Percentiles rank a stretch among this genome's conserved stretches.
phyloP scores from a whole-genome alignment of 208 protist species.

The Paratrypanosoma confusum region DNA sequence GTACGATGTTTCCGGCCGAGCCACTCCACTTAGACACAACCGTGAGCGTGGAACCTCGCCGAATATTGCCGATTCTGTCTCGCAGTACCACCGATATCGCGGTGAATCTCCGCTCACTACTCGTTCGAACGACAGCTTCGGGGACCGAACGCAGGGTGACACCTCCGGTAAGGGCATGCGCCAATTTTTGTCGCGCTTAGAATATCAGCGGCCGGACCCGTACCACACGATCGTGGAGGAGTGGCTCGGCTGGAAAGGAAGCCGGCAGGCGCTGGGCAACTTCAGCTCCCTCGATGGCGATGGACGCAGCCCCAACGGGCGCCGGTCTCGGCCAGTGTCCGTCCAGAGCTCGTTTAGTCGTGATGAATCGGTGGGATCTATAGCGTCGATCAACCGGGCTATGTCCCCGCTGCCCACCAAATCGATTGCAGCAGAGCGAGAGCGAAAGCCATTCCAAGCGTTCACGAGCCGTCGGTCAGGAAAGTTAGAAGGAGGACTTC shows the following conservation, averaged over 20 bases:
- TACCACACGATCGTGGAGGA: constrained; percentile 47
- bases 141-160: no score
- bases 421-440: constrained; percentile 20
- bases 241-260: constrained; percentile 49
- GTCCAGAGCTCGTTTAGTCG: constrained; percentile 26
- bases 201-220: constrained; percentile 8
- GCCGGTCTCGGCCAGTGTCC: constrained; percentile 8
- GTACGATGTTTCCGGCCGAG: no score
- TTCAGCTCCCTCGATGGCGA: not conserved
- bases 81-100: no score
- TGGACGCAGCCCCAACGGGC: not conserved
- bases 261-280: not conserved
- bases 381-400: constrained; percentile 35
- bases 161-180: no score
- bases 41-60: no score
- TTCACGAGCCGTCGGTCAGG: not conserved
- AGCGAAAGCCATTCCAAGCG: not conserved
- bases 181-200: constrained; percentile 28
- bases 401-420: constrained; percentile 57
- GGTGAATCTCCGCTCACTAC: no score
- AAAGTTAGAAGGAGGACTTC: no score
- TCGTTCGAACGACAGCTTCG: no score
- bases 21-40: no score
- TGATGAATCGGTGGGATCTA: constrained; percentile 49
- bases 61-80: no score